A percentile compares a stretch with the other conserved stretches of the same genome.
Evolutionary conservation across 2,329 filamentous ascomycete species (phyloP).

Genomic region (Colletotrichum scovillei): DNA sequence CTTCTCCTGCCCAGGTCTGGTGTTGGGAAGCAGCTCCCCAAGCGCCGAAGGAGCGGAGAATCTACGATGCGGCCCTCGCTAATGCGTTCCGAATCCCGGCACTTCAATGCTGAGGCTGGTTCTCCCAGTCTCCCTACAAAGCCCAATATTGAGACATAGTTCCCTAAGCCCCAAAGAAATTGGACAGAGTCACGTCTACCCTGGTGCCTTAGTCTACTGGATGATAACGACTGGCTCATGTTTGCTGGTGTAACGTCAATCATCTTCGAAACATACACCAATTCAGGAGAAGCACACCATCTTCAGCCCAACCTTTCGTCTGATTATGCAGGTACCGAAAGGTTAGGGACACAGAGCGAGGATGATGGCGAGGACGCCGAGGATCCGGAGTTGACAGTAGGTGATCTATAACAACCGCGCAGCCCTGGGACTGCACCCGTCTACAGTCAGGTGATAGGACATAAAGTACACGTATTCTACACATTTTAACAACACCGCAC

Average conservation of each 20-base stretch:
- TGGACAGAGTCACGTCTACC: too few species aligned
- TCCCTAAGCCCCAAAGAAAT: too few species aligned
- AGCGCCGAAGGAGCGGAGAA: too few species aligned
- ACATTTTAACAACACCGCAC: constrained; percentile 28
- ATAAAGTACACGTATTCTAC: constrained; percentile 38
- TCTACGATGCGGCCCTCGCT: too few species aligned
- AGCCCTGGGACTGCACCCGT: constrained; percentile 32
- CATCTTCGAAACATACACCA: background rate
- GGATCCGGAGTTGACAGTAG: constrained; percentile 22
- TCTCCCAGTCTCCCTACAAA: too few species aligned
- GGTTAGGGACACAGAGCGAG: background rate
- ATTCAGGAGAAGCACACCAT: background rate
- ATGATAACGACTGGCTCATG: too few species aligned
- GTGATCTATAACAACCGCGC: constrained; percentile 31
- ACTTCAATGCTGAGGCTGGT: too few species aligned
- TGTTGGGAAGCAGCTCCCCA: too few species aligned
- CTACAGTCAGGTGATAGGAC: constrained; percentile 36
- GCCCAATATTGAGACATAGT: too few species aligned
- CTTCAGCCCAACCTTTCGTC: background rate
- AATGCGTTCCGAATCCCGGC: too few species aligned
- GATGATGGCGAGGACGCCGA: background rate
- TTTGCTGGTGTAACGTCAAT: background rate
- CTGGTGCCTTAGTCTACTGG: too few species aligned
- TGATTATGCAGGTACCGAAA: background rate
- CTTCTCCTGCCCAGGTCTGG: too few species aligned